Conservation (phyloP, 805 yeast species). For the Starmerella apis region DNA sequence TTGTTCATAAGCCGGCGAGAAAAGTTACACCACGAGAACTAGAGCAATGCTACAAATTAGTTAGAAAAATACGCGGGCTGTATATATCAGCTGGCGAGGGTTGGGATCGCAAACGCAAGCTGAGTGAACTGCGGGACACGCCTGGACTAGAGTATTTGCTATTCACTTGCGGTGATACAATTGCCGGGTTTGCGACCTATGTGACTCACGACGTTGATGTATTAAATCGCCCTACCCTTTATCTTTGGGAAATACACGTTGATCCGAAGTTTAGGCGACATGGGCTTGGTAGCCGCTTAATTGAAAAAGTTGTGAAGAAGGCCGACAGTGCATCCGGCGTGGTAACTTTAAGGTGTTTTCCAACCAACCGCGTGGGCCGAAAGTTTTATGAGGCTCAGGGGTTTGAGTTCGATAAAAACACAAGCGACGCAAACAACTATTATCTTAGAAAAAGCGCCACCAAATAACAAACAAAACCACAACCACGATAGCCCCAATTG, state of each 20-base stretch:
- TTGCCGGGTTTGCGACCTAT: conserved; percentile 18
- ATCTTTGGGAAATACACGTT: conserved; percentile 23
- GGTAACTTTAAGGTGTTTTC: conserved; percentile 17
- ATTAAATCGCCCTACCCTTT: conserved; percentile 2
- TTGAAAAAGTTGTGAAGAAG: not conserved
- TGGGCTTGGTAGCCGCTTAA: conserved; percentile 12
- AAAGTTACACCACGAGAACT: conserved; percentile 14
- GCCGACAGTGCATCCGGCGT: conserved; percentile 2
- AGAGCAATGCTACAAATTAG: conserved; percentile 15
- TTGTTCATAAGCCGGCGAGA: conserved; percentile 5
- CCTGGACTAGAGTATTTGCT: conserved; percentile 13
- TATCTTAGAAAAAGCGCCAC: conserved; percentile 51
- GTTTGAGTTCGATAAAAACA: conserved; percentile 3
- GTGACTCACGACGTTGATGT: conserved; percentile 9
- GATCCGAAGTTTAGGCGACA: conserved; percentile 13
- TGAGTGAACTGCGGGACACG: conserved; percentile 15
- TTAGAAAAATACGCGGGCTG: conserved; percentile 11
- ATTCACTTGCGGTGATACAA: not conserved
- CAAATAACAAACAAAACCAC: conserved; percentile 65
- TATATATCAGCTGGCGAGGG: conserved; percentile 16
- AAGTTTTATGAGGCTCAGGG: conserved; percentile 15
- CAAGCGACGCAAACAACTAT: conserved; percentile 2
- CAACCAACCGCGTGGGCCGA: conserved; percentile 11
- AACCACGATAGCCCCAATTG: conserved; percentile 63
- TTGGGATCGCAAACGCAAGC: conserved; percentile 14